Base-by-base conservation (phyloP, 768 basidiomycete genomes). In the Cyclocybe aegerita region DNA sequence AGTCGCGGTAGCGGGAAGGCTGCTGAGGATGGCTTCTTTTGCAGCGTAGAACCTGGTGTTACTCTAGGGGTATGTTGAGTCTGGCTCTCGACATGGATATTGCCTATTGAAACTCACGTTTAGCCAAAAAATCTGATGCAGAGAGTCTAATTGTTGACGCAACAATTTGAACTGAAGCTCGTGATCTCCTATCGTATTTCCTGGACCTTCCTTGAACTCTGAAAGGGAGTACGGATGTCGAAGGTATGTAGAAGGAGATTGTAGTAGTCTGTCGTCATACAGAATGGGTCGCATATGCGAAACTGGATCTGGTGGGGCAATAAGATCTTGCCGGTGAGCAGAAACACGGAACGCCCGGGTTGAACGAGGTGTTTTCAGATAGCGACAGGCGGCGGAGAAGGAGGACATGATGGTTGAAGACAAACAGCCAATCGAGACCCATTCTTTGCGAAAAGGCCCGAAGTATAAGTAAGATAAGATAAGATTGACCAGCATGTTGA, bases 231-330 rank as follows among this genome's bases (percentile, higher is more conserved):
- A 93, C 3, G 90, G 90, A 63, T 91, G 88, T 43, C 67, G 62
- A 36, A 73, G 64, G 40, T 66, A 66, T 12, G 67, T 61, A 30
- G 67, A 65, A 11, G 73, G 55, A 2, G 65, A 58, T 3, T 71
- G 66, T 12, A 70, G 60, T 8, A 73, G 72, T 8, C 71, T 70
- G 59, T 85, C 80, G 59, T 85, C 83, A 70, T 93, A 92, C 38
- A 92, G 72, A 49, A 90, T 75, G 3, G 90, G 88, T 2, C 91
- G 83, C 52, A 93, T 73, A 71, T 93, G 81, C 8, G 90, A 91
- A 43, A 89, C 61, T 7, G 88, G 85, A 62, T 93, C 80, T 30
- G 88, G 85, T 15, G 88, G 88, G 2, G 86, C 90, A 34, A 92
- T 70, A 36, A 73, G 68, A 60, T 71, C 53, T 61, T 64, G 49